Evolutionary conservation across 331 rosid genomes (phyloP), one percentile per base, ranked within the genome.

Genomic region (Stylosanthes scabra): DNA sequence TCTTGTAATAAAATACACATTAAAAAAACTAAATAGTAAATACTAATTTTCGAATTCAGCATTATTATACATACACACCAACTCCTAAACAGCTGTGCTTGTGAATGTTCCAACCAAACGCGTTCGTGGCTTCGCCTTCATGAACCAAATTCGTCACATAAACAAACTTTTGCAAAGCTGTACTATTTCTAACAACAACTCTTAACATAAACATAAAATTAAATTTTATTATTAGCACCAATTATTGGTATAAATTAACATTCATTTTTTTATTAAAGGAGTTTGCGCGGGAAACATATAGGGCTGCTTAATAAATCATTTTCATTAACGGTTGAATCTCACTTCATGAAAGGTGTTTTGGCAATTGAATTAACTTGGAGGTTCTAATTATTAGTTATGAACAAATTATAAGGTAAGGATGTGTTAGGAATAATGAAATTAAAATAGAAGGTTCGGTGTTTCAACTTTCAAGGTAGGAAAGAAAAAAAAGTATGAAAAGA

Each of bases 31-130:
- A 20, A 20, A 20, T 20, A 67, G 13, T 20, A 75, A 75, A 29
- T 54, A 74, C 13, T 74, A 11, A 31, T 51, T 77, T 77, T 77
- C 25, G 56, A 62, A 45, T 45, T 78, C 71, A 64, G 57, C 41
- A 72, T 72, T 66, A 20, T 20, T 20, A 20, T 20, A 16, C 60
- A 7, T 31, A 51, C 6, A 37, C 75, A 66, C 74, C 83, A 79
- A 60, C 83, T 50, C 75, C 58, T 72, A 14, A 71, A 71, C 78
- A 78, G 74, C 78, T 78, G 74, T 51, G 63, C 3, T 64, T 44
- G 27, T 74, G 61, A 31, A 61, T 54, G 72, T 14, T 68, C 63
- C 63, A 58, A 59, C 73, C 68, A 68, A 68, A 52, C 63, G 41
- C 68, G 60, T 54, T 56, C 68, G 76, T 66, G 76, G 72, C 75